phyloP scores from a whole-genome alignment of 2,329 filamentous ascomycete genomes.

The Xylaria sp. region DNA sequence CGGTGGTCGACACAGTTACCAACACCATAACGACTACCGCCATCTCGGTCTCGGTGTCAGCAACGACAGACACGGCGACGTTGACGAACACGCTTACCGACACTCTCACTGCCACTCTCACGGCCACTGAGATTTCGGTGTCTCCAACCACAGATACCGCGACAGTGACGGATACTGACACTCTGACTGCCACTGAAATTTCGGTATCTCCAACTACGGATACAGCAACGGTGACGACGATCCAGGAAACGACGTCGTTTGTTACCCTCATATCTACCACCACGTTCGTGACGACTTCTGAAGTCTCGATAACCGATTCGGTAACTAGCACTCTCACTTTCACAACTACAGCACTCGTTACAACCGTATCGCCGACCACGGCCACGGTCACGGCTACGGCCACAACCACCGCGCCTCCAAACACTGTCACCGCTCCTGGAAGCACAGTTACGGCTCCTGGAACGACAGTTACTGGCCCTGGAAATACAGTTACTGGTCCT shows the following conservation, averaged over 20 bases:
- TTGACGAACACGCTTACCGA: conserved; percentile 18
- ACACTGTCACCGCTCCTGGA: too few relatives aligned
- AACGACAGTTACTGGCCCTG: conserved; percentile 8
- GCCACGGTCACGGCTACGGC: conserved; percentile 18
- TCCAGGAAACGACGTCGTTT: conserved; percentile 29
- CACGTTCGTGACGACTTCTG: conserved; percentile 33
- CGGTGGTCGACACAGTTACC: conserved; percentile 19
- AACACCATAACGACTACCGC: conserved; percentile 20
- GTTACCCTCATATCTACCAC: conserved; percentile 33
- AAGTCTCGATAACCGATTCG: conserved; percentile 35
- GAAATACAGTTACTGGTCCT: conserved; percentile 7
- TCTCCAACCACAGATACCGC: conserved; percentile 33
- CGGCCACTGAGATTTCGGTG: conserved; percentile 25
- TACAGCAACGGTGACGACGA: conserved; percentile 29
- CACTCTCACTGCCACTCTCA: too few relatives aligned
- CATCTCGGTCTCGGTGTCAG: conserved; percentile 15
- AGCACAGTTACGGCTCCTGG: too few relatives aligned
- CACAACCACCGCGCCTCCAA: conserved; percentile 14
- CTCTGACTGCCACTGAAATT: conserved; percentile 19
- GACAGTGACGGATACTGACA: conserved; percentile 20
- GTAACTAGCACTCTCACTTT: conserved; percentile 35
- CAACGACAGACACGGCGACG: conserved; percentile 22
- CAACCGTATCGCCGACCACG: conserved; percentile 29
- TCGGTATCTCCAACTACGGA: conserved; percentile 22
- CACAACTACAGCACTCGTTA: conserved; percentile 32